Conservation (phyloP, 2,329 filamentous ascomycete genomes). For the Alternaria dauci region DNA sequence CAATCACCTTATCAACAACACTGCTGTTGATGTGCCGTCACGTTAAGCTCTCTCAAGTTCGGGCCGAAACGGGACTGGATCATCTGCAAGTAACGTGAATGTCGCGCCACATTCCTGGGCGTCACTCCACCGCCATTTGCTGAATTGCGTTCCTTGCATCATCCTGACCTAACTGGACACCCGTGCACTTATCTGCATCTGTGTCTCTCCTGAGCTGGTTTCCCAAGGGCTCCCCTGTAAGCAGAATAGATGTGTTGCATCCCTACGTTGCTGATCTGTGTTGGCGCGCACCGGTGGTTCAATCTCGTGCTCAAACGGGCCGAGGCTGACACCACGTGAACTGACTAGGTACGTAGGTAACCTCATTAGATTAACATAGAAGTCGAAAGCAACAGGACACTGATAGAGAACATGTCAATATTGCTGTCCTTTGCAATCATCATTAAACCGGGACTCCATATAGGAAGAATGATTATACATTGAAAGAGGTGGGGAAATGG, state of each 20-base stretch:
- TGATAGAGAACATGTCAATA: no score
- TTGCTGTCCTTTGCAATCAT: neutral
- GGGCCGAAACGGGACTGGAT: conserved; percentile 1
- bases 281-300: neutral
- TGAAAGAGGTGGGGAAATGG: neutral
- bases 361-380: neutral
- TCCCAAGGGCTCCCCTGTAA: neutral
- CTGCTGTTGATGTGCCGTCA: conserved; percentile 18
- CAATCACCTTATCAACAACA: conserved; percentile 27
- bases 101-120: conserved; percentile 32
- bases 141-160: neutral
- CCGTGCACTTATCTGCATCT: neutral
- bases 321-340: neutral
- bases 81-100: conserved; percentile 17
- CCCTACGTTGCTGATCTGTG: neutral
- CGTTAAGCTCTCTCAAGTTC: conserved; percentile 6
- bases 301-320: neutral
- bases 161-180: neutral
- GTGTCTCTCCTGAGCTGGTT: neutral
- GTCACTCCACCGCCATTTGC: conserved; percentile 28
- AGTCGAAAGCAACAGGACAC: neutral
- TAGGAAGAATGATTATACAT: neutral
- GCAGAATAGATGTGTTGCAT: neutral
- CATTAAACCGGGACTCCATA: neutral
- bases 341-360: neutral